phyloP scores from a whole-genome alignment of 257 asterid species.

The Gardenia jasminoides region DNA sequence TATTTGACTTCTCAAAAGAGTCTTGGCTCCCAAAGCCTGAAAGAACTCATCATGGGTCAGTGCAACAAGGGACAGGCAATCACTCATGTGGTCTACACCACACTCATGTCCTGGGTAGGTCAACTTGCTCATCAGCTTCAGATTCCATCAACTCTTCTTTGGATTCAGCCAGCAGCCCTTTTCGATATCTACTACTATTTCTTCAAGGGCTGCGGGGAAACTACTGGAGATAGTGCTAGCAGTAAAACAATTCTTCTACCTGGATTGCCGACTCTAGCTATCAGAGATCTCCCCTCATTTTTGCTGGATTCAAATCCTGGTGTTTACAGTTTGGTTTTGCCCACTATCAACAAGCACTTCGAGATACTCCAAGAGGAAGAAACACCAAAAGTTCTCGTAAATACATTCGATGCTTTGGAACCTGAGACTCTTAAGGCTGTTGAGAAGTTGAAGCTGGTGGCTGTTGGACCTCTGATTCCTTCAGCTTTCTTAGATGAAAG shows the following conservation, averaged over 20 bases:
- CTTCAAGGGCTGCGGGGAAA: neutral
- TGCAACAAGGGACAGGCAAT: neutral
- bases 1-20: neutral
- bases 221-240: too few relatives aligned
- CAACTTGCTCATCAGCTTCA: neutral
- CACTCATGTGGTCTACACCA: neutral
- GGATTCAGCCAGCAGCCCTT: neutral
- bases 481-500: conserved; percentile 38
- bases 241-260: neutral
- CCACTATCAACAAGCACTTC: conserved; percentile 39
- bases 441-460: conserved; percentile 24
- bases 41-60: neutral
- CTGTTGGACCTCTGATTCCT: conserved; percentile 47
- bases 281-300: conserved; percentile 14
- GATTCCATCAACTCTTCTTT: neutral
- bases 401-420: conserved; percentile 44
- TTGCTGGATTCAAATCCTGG: neutral
- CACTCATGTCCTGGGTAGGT: neutral
- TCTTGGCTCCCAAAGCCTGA: neutral
- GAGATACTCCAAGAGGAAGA: conserved; percentile 28
- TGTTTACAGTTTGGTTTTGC: conserved; percentile 18
- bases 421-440: conserved; percentile 22
- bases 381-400: conserved; percentile 43
- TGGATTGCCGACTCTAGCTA: neutral
- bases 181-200: neutral